Percentiles rank a stretch among this genome's conserved stretches.
Evolutionary conservation across 2,329 filamentous ascomycete genomes (phyloP).

Genomic region (Gremmenia infestans): DNA sequence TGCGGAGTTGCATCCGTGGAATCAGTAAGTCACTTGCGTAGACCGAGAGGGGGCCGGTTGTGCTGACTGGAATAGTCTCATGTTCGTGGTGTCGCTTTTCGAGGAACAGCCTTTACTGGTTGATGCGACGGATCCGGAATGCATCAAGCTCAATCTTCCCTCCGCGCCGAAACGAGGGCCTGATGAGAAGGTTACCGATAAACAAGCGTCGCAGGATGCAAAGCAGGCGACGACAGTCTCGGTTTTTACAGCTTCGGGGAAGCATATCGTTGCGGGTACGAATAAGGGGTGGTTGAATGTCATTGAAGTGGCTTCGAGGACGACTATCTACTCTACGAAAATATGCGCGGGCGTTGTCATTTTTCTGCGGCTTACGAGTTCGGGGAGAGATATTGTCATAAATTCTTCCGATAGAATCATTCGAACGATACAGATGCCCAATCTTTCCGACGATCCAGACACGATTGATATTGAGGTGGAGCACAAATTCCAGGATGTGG

Average conservation of each 20-base stretch:
- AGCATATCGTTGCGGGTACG: constrained; percentile 87
- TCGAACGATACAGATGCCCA: constrained; percentile 83
- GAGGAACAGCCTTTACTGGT: constrained; percentile 90
- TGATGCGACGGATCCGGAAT: constrained; percentile 65
- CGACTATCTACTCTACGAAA: constrained; percentile 85
- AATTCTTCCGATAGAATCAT: constrained; percentile 96
- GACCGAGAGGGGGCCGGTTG: background rate
- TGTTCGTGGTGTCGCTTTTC: constrained; percentile 88
- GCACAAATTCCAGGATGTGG: constrained; percentile 97
- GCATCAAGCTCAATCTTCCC: constrained; percentile 72
- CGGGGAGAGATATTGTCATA: constrained; percentile 81
- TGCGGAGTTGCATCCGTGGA: constrained; percentile 87
- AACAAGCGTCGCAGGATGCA: constrained; percentile 84
- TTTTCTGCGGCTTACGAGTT: constrained; percentile 75
- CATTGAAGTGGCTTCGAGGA: constrained; percentile 74
- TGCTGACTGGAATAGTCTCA: constrained; percentile 48
- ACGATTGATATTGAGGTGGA: constrained; percentile 87
- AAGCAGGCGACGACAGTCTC: constrained; percentile 94
- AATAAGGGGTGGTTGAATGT: constrained; percentile 97
- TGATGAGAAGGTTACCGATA: constrained; percentile 69
- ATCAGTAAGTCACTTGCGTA: constrained; percentile 57
- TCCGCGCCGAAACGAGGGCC: constrained; percentile 74
- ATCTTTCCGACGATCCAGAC: constrained; percentile 69
- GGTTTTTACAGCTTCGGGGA: constrained; percentile 78
- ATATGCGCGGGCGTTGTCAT: constrained; percentile 85